Evolutionary conservation across 1,139 yeast species (phyloP), one percentile per base, ranked within the genome.

Genomic region (Kodamaea sp.): DNA sequence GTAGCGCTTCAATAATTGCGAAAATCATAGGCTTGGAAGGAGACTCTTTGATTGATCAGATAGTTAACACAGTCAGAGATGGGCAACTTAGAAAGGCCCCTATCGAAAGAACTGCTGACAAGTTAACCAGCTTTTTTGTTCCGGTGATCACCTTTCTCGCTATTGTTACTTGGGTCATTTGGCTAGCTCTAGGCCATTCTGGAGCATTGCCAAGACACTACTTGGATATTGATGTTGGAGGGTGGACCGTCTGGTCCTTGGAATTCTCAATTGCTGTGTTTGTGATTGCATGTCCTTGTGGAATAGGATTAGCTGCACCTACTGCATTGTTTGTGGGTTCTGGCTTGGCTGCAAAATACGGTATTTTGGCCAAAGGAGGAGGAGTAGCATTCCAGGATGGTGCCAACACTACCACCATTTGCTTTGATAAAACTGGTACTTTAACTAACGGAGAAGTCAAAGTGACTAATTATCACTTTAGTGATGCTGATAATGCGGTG

Each of bases 301-400:
- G 74, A 1, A 63, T 70, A 40, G 76, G 74, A 1, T 56, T 70
- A 28, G 76, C 76, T 13, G 74, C 75, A 0, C 76, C 76, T 3
- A 68, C 76, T 2, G 76, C 76, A 1, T 51, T 70, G 23, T 67
- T 67, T 51, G 74, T 69, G 4, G 76, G 76, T 0, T 62, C 74
- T 4, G 73, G 74, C 0, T 53, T 70, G 41, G 74, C 76, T 22
- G 74, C 75, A 9, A 67, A 63, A 37, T 46, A 79, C 52, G 94
- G 94, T n/a, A 80, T 84, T 31, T 63, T 84, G 30, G 89, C 85
- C 2, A 74, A 82, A 48, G 92, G 92, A 22, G 94, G 94, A 9
- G 94, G 94, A 28, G 80, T 78, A 33, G 89, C 92, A 1, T 83
- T 84, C 52, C 90, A 84, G 57, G 88, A 84, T 50, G 90, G 84